Evolutionary conservation across 495 filamentous ascomycete species (phyloP), one percentile per base, ranked within the genome.

Genomic region (Aspergillus nanangensis): DNA sequence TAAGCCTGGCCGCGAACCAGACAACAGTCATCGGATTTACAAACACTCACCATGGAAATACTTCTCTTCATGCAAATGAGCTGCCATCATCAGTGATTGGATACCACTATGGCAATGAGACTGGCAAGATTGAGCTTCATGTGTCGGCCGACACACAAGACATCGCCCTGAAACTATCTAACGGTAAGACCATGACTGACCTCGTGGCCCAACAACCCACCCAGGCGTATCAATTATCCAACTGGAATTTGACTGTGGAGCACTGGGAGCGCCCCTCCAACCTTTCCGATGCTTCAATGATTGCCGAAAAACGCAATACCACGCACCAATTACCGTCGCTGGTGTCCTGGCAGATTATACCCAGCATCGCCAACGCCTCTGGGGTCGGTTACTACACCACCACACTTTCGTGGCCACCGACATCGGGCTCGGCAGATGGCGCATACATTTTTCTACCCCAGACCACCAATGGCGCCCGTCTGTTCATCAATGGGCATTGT

Each of bases 351-450:
- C 56, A 51, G 0, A 38, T 63, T 3, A 69, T 88, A 14, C 80
- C 83, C 19, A 71, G 74, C 51, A 62, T 78, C 1, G 77, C 71
- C 45, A 87, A 87, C 49, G 65, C 83, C 7, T 85, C 84, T 45
- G 82, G 81, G 1, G 66, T 76, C 3, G 79, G 74, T 0, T 71
- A 87, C 20, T 86, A 82, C 56, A 59, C 67, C 1, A 58, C 53
- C 1, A 55, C 57, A 1, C 63, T 80, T 24, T 46, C 32, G 7
- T 69, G 71, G 48, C 60, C 68, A 3, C 56, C 65, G 8, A 21
- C 47, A 7, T 33, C 34, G 5, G 31, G 34, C 17, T 3, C 33
- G 2, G 47, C 36, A 1, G 53, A 51, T 29, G 60, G 60, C 1
- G 63, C 60, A 5, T 66, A 59, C 31, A 44, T 51, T 10, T 18